Evolutionary conservation across 2,329 filamentous ascomycete genomes (phyloP), one percentile per base, ranked within the genome.

Genomic region (Fusarium oxysporum): DNA sequence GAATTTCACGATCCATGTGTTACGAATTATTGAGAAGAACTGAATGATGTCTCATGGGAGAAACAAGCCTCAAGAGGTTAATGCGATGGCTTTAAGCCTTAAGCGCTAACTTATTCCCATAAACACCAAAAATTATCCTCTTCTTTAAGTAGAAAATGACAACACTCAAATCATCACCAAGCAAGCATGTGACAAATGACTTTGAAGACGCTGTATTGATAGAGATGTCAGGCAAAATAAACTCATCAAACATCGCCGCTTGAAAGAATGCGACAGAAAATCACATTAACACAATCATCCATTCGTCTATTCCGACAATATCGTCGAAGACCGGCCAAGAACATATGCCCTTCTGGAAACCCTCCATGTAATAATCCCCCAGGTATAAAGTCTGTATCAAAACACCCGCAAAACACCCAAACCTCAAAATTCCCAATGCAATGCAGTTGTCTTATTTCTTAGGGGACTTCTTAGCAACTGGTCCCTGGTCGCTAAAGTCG

Each of bases 401-500:
- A 66, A 72, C 61, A 43, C 70, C 59, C 38, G 45, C n/a, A 33
- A 50, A 61, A 57, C 70, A 47, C 47, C 65, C 8, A 32, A 50
- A 43, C 16, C 17, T 33, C n/a, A 45, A 47, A 32, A 35, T 32
- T 51, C 32, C 25, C 28, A 50, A 59, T 51, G 35, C 28, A 41
- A 32, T 50, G 16, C 19, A n/a, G 48, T 41, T 25, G 17, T 14
- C 13, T 21, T 59, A 72, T 64, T 45, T 68, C 66, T 70, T 72
- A 8, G 51, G 33, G 21, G 63, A 45, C 40, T 44, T 70, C 59
- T 72, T 72, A 25, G 47, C 50, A 28, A 54, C 44, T 11, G 70
- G 65, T 16, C 67, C 70, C 57, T 80, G 76, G 16, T 75, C 72
- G 55, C 67, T 67, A 56, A 82, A 83, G 41, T 80, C 72, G 28